Evolutionary conservation across 768 basidiomycete genomes (phyloP).

Genomic region (Leccinum variicolor): DNA sequence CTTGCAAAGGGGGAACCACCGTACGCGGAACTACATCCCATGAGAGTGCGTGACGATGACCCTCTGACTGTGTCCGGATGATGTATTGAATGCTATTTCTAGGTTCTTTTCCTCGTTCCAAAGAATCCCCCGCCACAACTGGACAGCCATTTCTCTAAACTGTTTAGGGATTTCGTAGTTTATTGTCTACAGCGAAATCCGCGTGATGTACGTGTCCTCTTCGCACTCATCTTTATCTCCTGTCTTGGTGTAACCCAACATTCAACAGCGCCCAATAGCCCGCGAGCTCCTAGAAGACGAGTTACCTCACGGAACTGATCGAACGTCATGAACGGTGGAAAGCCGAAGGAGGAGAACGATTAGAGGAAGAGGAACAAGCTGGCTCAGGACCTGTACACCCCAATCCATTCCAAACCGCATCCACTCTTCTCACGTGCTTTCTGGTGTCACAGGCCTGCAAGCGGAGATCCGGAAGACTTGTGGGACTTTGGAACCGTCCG

Average conservation of each 20-base stretch:
- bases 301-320: slow-evolving; percentile 91
- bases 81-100: neutral
- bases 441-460: slow-evolving; percentile 38
- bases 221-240: slow-evolving; percentile 2
- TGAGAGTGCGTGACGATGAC: slow-evolving; percentile 68
- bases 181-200: slow-evolving; percentile 95
- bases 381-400: slow-evolving; percentile 60
- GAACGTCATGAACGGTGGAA: slow-evolving; percentile 94
- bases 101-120: slow-evolving; percentile 97
- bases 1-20: slow-evolving; percentile 97
- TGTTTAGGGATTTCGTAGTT: slow-evolving; percentile 92
- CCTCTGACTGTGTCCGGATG: neutral
- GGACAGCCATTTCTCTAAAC: slow-evolving; percentile 83
- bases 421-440: neutral
- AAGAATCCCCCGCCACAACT: slow-evolving; percentile 94
- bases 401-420: neutral
- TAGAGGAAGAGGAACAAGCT: slow-evolving; percentile 43
- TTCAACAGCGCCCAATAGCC: slow-evolving; percentile 82
- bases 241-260: slow-evolving; percentile 12
- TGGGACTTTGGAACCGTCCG: slow-evolving; percentile 99
- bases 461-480: slow-evolving; percentile 72
- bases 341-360: slow-evolving; percentile 54
- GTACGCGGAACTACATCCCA: slow-evolving; percentile 96
- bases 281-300: slow-evolving; percentile 93
- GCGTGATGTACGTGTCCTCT: slow-evolving; percentile 59